Percentiles rank a stretch among this genome's conserved stretches.
Evolutionary conservation across 345 rosid genomes (phyloP).

Genomic region (Limnanthes douglasii): DNA sequence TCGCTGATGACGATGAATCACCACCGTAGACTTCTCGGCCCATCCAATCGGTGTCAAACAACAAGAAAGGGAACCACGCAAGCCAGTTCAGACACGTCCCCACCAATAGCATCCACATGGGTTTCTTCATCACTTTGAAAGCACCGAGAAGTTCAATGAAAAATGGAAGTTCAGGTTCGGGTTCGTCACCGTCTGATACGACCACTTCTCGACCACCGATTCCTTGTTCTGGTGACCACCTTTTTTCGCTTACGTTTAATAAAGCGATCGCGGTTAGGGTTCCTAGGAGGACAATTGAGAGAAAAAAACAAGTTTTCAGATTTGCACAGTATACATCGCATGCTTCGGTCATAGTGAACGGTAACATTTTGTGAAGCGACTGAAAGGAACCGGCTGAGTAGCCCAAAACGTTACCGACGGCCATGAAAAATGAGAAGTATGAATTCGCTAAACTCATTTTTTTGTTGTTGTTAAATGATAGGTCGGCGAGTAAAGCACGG

Average conservation of each 20-base stretch:
- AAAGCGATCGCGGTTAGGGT: slow-evolving; percentile 15
- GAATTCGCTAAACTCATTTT: slow-evolving; percentile 22
- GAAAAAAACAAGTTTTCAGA: slow-evolving; percentile 33
- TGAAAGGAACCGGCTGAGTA: too few relatives aligned
- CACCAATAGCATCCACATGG: too few relatives aligned
- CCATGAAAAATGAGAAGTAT: slow-evolving; percentile 45
- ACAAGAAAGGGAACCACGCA: slow-evolving; percentile 59
- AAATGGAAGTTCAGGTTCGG: not conserved
- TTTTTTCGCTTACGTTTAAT: slow-evolving; percentile 12
- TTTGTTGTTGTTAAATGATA: too few relatives aligned
- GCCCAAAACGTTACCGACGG: slow-evolving; percentile 46
- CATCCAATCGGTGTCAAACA: too few relatives aligned
- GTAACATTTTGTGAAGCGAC: too few relatives aligned
- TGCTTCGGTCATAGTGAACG: too few relatives aligned
- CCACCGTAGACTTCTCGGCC: too few relatives aligned
- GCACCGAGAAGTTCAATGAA: slow-evolving; percentile 21
- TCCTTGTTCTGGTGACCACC: slow-evolving; percentile 8
- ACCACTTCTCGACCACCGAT: not conserved
- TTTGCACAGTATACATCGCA: slow-evolving; percentile 49
- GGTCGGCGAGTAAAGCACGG: too few relatives aligned
- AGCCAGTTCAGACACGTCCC: too few relatives aligned
- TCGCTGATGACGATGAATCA: too few relatives aligned
- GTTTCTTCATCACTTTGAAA: too few relatives aligned
- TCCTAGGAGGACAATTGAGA: slow-evolving; percentile 22
- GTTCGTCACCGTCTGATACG: not conserved